Evolutionary conservation across 225 moss, liverwort and hornwort genomes (phyloP), one percentile per base, ranked within the genome.

Genomic region (Bryum argenteum): DNA sequence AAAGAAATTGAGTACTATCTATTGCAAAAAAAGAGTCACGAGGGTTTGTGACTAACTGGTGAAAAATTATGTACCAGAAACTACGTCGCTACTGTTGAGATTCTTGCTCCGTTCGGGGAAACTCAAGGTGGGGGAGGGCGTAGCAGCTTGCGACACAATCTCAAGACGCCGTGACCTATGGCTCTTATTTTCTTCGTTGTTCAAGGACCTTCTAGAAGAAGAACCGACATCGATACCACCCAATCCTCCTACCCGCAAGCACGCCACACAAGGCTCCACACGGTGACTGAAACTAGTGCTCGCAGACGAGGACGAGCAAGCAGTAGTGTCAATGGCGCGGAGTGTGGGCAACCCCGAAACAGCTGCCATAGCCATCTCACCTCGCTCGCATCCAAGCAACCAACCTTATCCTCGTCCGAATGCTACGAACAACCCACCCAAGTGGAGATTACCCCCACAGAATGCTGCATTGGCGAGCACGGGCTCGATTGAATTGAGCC

Each of bases 61-160:
- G n/a, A n/a, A 33, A 6, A 33, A 5, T 33, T 33, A 3, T 33
- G 40, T 70, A 86, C 86, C 83, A 54, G 80, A 78, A 0, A 78
- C n/a, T n/a, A n/a, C 54, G 66, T 62, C 58, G 62, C 61, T 70
- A 0, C 63, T 42, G 66, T 83, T 75, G 50, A 76, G 70, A 47
- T 77, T 77, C 6, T 33, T 33, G 33, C 33, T 33, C 7, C 74
- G 67, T 14, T 79, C 79, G 11, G 81, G 70, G 4, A 73, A 76
- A 54, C 66, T 87, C 24, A 83, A 59, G 2, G 74, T 69, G 11
- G 83, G 81, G 0, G 33, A 33, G 7, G 76, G 78, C 10, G 81
- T 63, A 9, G 81, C 78, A 24, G 79, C 83, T 53, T 83, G 83
- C 71, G 78, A 80, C 66, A 78, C 75, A 43, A 83, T 63, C 39